Base-by-base conservation (phyloP, 208 protist species). In the Borovskyia barvae region DNA sequence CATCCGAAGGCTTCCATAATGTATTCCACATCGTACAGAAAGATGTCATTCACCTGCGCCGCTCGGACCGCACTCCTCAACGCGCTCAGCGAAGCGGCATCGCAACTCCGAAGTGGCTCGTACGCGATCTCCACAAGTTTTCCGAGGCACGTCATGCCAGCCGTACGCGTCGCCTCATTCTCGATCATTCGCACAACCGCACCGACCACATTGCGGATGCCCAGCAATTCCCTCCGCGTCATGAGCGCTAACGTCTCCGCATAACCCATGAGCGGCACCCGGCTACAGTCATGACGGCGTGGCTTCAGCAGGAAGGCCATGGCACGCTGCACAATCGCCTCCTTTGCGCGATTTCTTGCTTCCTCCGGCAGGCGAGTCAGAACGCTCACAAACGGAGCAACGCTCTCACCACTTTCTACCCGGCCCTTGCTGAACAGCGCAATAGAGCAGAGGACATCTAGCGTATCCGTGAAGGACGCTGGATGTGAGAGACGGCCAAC, bases 11-110 rank as follows among this genome's bases (percentile, higher is more conserved):
- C 70, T 46, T 92, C 85, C 66, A 90, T 79, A 19, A 95, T 88
- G 58, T 95, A 95, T 56, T 95, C 85, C 29, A 92, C 82, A 49
- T 95, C 89, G 66, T 95, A 95, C 19, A 85, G 47, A 48, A 92
- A 95, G 20, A 73, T 71, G 39, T 92, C 85, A 46, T 90, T 83
- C 45, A 85, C 66, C 70, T 92, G 89, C 12, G 77, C 81, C 36
- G 58, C 70, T 12, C 57, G 72, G 15, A 91, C 67, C 19, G 83
- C 75, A 11, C 22, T 39, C 22, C 83, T 75, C 7, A 95, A 40
- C 3, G 67, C 50, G 7, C 75, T 75, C 20, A 92, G 52, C n/a
- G 64, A 72, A 45, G 58, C 43, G n/a, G 49, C 43, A 56, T 95
- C 89, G 33, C 77, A 86, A 43, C 67, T 54, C 4, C 78, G 57